Percentiles rank a stretch among this genome's conserved stretches.
phyloP scores from a whole-genome alignment of 2,329 filamentous ascomycete species.

The Drechslerella dactyloides region DNA sequence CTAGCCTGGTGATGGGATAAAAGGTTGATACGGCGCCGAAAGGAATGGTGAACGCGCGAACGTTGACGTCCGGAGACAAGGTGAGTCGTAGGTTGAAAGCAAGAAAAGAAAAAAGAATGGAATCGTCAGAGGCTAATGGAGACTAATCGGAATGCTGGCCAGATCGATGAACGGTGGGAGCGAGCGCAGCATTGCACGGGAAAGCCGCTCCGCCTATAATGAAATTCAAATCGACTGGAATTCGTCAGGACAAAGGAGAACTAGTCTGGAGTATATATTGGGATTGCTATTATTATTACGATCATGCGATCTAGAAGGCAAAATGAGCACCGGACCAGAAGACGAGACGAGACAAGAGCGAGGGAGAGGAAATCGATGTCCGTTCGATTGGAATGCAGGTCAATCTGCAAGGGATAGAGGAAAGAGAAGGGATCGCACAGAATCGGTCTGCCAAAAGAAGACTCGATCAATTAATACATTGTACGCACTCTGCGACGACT shows the following conservation, averaged over 20 bases:
- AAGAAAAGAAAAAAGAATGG: constrained; percentile 3
- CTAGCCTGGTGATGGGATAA: neutral
- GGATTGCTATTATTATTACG: neutral
- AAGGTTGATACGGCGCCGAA: neutral
- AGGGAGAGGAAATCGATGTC: constrained; percentile 28
- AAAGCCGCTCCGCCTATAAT: constrained; percentile 18
- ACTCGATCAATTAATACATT: constrained; percentile 24
- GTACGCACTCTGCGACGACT: constrained; percentile 48
- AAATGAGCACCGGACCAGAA: constrained; percentile 16
- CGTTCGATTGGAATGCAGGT: constrained; percentile 41
- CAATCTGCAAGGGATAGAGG: constrained; percentile 32
- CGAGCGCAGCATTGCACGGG: constrained; percentile 25
- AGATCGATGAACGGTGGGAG: neutral
- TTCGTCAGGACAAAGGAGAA: neutral
- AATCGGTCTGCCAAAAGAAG: constrained; percentile 10
- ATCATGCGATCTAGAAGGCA: no score
- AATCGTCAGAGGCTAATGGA: neutral
- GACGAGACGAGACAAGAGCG: constrained; percentile 6
- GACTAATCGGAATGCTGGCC: neutral
- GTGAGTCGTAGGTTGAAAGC: neutral
- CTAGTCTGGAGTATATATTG: neutral
- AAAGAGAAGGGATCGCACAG: constrained; percentile 9
- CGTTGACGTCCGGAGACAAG: neutral
- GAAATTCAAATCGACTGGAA: neutral
- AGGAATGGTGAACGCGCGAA: neutral